Conservation (phyloP, 768 basidiomycete species). For the Mycena vulgaris region DNA sequence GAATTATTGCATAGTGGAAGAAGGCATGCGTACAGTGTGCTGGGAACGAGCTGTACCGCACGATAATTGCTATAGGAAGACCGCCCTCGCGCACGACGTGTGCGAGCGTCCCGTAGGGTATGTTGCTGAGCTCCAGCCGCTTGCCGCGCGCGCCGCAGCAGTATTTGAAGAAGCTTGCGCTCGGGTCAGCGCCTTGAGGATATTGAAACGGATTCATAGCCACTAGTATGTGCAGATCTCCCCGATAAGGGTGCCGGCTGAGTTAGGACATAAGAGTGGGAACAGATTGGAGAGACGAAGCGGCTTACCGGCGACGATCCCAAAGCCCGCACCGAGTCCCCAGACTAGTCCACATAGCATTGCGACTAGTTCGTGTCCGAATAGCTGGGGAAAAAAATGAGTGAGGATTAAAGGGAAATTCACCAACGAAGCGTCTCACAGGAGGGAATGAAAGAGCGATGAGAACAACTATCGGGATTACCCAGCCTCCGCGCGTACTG, state of each 20-base stretch:
- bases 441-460: constrained; percentile 62
- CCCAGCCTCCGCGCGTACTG: constrained; percentile 48
- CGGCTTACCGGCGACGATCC: constrained; percentile 50
- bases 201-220: neutral
- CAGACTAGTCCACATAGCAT: constrained; percentile 61
- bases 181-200: neutral
- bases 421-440: constrained; percentile 32
- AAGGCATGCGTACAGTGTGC: constrained; percentile 47
- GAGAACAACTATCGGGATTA: constrained; percentile 61
- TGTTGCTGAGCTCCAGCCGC: constrained; percentile 51
- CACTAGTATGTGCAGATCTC: constrained; percentile 58
- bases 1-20: neutral
- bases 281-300: neutral
- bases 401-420: constrained; percentile 29
- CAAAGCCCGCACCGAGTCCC: constrained; percentile 61
- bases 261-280: neutral
- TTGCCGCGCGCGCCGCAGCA: constrained; percentile 53
- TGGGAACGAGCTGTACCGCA: constrained; percentile 52
- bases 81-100: constrained; percentile 60
- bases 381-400: constrained; percentile 42
- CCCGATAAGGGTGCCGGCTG: constrained; percentile 53
- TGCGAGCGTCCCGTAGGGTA: constrained; percentile 57
- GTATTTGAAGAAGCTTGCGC: constrained; percentile 53
- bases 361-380: constrained; percentile 63
- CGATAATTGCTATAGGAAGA: constrained; percentile 52